These are phyloP conservation scores for Cytospora schulzeri DNA, from an alignment of 2,329 filamentous ascomycete species.

Conservation along the genomic window DNA sequence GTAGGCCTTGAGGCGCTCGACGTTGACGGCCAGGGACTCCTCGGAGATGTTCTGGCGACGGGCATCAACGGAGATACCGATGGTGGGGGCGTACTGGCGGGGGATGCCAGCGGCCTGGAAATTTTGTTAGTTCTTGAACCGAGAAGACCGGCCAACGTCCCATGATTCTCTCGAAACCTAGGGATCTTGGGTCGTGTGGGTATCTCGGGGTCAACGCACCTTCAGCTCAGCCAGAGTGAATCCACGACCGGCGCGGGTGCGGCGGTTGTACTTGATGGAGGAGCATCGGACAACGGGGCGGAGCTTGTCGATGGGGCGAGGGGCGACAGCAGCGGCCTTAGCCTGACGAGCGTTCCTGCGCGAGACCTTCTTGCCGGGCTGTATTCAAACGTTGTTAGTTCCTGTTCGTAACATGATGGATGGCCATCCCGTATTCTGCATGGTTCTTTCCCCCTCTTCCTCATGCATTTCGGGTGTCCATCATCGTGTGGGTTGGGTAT, in stretches of 20 bases:
- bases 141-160: neutral
- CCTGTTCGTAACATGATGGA: neutral
- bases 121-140: slow-evolving; percentile 39
- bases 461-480: slow-evolving; percentile 4
- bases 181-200: neutral
- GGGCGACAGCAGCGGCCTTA: slow-evolving; percentile 94
- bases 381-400: slow-evolving; percentile 42
- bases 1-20: slow-evolving; percentile 98
- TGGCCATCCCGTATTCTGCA: too few relatives aligned
- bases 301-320: slow-evolving; percentile 95
- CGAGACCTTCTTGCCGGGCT: slow-evolving; percentile 96
- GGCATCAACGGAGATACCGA: slow-evolving; percentile 95
- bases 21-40: slow-evolving; percentile 92
- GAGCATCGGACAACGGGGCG: slow-evolving; percentile 97
- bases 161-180: neutral
- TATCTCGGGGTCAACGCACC: slow-evolving; percentile 57
- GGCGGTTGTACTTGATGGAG: slow-evolving; percentile 98
- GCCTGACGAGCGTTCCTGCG: slow-evolving; percentile 87
- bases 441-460: slow-evolving; percentile 8
- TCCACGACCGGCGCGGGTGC: slow-evolving; percentile 92
- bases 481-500: slow-evolving; percentile 14
- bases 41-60: slow-evolving; percentile 97
- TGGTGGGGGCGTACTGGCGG: slow-evolving; percentile 89
- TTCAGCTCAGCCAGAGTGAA: slow-evolving; percentile 98
- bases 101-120: slow-evolving; percentile 88